Conservation (phyloP, 106 monocot genomes). For the Alisma plantagoaquatica region DNA sequence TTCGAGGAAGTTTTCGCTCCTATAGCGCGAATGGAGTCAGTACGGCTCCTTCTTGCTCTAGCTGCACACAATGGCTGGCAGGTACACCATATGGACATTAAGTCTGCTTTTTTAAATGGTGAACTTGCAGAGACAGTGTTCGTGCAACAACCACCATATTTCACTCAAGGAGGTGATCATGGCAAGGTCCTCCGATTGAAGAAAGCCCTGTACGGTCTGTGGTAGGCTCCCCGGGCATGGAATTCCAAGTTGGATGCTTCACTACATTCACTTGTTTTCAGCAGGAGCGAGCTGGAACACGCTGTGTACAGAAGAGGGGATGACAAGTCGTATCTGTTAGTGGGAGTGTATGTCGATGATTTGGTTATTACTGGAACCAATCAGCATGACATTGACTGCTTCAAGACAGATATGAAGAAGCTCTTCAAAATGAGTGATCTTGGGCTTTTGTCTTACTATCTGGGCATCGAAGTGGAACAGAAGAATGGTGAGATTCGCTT, state of each 20-base stretch:
- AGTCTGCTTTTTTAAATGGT: too few relatives aligned
- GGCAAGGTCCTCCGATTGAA: too few relatives aligned
- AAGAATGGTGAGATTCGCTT: neutral
- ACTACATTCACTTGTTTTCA: neutral
- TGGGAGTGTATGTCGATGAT: neutral
- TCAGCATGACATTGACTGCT: neutral
- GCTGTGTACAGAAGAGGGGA: neutral
- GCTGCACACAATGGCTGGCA: too few relatives aligned
- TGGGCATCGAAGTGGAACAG: neutral
- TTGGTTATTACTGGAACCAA: neutral
- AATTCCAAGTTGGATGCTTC: neutral
- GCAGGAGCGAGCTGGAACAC: neutral
- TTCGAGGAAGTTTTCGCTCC: neutral
- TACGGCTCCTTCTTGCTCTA: neutral
- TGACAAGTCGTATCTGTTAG: neutral
- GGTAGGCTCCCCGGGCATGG: slow-evolving; percentile 4
- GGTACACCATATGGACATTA: too few relatives aligned
- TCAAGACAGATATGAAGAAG: neutral
- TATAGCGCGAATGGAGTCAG: neutral
- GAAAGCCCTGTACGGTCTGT: too few relatives aligned
- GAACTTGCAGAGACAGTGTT: too few relatives aligned
- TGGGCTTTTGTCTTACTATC: too few relatives aligned
- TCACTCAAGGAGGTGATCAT: too few relatives aligned
- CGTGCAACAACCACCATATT: too few relatives aligned
- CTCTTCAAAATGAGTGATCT: too few relatives aligned